Conservation (phyloP, 73 alveolate species). For the Paramecium tetraurelia region DNA sequence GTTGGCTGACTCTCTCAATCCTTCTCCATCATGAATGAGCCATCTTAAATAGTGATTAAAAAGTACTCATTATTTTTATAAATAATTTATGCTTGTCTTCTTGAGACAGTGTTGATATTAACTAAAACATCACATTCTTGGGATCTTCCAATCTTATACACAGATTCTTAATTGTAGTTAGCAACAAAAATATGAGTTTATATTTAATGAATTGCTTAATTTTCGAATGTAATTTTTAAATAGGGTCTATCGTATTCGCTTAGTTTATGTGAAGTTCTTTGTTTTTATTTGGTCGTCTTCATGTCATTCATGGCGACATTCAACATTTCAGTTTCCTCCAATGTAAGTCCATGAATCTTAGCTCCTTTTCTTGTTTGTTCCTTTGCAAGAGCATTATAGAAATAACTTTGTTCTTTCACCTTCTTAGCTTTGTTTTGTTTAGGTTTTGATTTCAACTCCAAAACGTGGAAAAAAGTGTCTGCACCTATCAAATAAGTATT, state of each 20-base stretch:
- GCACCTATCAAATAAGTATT: slow-evolving; percentile 49
- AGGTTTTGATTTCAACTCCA: not conserved
- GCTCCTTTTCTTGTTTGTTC: not conserved
- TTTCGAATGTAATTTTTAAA: not conserved
- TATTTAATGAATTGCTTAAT: not conserved
- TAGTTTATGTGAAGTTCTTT: not conserved
- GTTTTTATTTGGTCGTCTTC: not conserved
- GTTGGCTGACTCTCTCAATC: slow-evolving; percentile 40
- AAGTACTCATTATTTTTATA: slow-evolving; percentile 27
- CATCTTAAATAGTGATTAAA: not conserved
- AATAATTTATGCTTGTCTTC: slow-evolving; percentile 3
- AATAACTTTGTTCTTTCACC: not conserved
- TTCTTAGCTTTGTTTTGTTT: not conserved
- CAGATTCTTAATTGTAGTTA: not conserved
- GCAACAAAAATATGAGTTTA: slow-evolving; percentile 18
- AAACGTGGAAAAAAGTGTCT: not conserved
- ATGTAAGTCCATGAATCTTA: slow-evolving; percentile 21
- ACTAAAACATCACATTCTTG: slow-evolving; percentile 29
- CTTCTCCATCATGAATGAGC: slow-evolving; percentile 47
- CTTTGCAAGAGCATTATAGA: not conserved
- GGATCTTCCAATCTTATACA: slow-evolving; percentile 28
- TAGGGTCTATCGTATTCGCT: slow-evolving; percentile 8
- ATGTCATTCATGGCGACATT: not conserved
- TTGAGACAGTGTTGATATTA: slow-evolving; percentile 25
- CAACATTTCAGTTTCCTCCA: not conserved